Base-by-base conservation (phyloP, 306 rosid species). In the Rubus parviflorus region DNA sequence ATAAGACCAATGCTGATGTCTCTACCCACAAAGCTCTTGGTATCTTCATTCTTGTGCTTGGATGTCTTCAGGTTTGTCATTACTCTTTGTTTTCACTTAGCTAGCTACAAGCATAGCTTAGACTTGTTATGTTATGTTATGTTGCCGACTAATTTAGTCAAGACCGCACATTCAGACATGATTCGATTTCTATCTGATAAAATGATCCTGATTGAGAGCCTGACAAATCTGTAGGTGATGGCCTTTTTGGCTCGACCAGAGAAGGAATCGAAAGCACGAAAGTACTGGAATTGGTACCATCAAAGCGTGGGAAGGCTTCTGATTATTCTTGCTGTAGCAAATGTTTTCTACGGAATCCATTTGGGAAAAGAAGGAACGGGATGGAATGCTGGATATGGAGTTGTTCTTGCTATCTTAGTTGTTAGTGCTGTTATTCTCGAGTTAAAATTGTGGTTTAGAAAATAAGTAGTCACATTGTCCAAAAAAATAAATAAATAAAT, bases 211-310 rank as follows among this genome's bases (percentile, higher is more conserved):
- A 63, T 63, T 35, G 68, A 62, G 43, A 30, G 8, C 11, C 8
- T 62, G 46, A 8, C 20, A 64, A 64, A 37, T 37, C 1, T 64
- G 69, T 51, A 92, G 97, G 73, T 86, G 74, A 60, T 87, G 91
- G 97, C 97, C 13, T 7, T 92, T 46, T 76, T 92, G 69, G 88
- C 79, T 54, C 58, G 97, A 70, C 96, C 97, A 3, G 51, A 81
- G 14, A 90, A 81, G 86, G 84, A 53, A 48, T 71, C 96, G 14
- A 90, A 90, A 75, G 35, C 14, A n/a, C 82, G 96, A 77, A 90
- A 87, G 47, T 87, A 84, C 84, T 92, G 97, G 97, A 92, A 90
- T 67, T 81, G 86, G 82, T 90, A 88, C 73, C 97, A 92, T 74
- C 91, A 87, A 23, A 83, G 67, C 46, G 73, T 45, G 35, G 97